These are phyloP conservation scores for Chenopodium formosanum DNA, from an alignment of 148 eudicot genomes.

Conservation along the genomic window DNA sequence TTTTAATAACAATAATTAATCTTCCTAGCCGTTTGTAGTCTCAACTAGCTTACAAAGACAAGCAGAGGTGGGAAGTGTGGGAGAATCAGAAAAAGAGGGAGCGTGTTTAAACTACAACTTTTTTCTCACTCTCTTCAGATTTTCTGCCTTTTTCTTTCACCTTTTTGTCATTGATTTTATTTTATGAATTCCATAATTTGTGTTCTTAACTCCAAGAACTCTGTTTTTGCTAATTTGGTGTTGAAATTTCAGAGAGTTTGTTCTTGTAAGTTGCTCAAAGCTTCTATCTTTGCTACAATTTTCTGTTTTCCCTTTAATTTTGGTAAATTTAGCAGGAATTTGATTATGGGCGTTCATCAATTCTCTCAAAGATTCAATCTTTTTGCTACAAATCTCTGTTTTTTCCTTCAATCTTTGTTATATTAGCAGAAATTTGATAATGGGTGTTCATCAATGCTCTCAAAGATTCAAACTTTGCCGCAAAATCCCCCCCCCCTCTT, in stretches of 20 bases:
- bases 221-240: neutral
- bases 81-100: neutral
- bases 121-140: neutral
- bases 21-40: conserved; percentile 35
- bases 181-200: neutral
- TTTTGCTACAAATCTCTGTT: neutral
- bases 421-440: neutral
- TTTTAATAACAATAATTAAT: neutral
- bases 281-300: neutral
- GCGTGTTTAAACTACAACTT: conserved; percentile 8
- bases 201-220: neutral
- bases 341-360: neutral
- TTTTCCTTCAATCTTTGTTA: conserved; percentile 5
- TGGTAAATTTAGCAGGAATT: neutral
- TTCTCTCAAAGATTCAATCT: conserved; percentile 11
- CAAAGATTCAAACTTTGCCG: neutral
- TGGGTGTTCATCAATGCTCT: conserved; percentile 14
- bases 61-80: conserved; percentile 2
- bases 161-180: conserved; percentile 4
- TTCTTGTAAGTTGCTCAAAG: conserved; percentile 14
- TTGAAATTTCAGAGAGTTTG: neutral
- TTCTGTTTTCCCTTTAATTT: neutral
- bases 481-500: neutral
- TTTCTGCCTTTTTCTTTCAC: conserved; percentile 5
- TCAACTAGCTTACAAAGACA: neutral